Evolutionary conservation across 73 alveolate species (phyloP).

Genomic region (Urostyla sp.): DNA sequence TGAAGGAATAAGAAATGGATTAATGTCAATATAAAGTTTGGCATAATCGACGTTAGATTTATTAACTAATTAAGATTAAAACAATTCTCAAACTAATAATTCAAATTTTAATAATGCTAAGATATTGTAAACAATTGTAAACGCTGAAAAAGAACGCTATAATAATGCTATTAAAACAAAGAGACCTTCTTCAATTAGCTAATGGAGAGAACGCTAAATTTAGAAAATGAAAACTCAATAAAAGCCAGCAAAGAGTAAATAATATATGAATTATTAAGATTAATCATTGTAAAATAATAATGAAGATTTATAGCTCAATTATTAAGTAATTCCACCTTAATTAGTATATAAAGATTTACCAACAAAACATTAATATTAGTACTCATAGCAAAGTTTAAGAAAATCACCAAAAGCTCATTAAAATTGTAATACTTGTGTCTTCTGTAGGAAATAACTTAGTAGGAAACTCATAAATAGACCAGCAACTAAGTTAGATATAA

Average conservation of each 20-base stretch:
- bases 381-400: neutral
- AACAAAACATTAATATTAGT: neutral
- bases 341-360: neutral
- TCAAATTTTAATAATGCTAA: too few relatives aligned
- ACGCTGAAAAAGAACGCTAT: too few relatives aligned
- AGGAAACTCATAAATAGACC: constrained; percentile 23
- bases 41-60: too few relatives aligned
- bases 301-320: neutral
- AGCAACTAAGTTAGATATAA: constrained; percentile 1
- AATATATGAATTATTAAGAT: too few relatives aligned
- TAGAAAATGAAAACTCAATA: neutral
- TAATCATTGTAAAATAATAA: neutral
- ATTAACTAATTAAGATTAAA: too few relatives aligned
- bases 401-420: constrained; percentile 10
- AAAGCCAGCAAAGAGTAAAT: neutral
- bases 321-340: neutral
- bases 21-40: too few relatives aligned
- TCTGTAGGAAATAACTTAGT: constrained; percentile 15
- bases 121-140: too few relatives aligned
- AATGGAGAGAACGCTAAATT: too few relatives aligned
- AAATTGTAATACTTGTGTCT: constrained; percentile 43
- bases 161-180: too few relatives aligned
- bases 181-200: too few relatives aligned
- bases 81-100: too few relatives aligned
- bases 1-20: too few relatives aligned